Base-by-base conservation (phyloP, 2,329 filamentous ascomycete species). In the Penicillium glabrum region DNA sequence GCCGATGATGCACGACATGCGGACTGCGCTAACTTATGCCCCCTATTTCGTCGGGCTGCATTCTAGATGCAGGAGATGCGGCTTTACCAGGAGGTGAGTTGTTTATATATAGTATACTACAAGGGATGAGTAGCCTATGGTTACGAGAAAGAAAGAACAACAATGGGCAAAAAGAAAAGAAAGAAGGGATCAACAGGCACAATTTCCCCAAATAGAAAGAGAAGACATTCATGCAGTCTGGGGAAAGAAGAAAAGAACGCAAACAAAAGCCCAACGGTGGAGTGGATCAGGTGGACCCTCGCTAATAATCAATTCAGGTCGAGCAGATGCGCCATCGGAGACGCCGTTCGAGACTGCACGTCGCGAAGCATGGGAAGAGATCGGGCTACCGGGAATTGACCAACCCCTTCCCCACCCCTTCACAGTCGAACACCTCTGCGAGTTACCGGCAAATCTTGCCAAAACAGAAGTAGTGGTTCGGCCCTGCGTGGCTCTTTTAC, bases 361-460 rank as follows among this genome's bases (percentile, higher is more conserved):
- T 23, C 86, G 93, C 61, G 93, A 98, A 80, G 93, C 93, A 1
- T 89, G 84, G 72, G 93, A 98, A 73, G 93, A 98, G 73, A 96
- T 98, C 62, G 93, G 93, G 1, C 85, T 98, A 3, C 90, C 93
- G 1, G 70, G 72, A 45, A 81, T 88, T 68, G 82, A 86, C 64
- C 86, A 92, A 69, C 84, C 84, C 58, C 82, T 96, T 29, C 90
- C 91, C 1, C 77, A 80, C 13, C 90, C 90, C 1, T 97, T 96
- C 76, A 82, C 82, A 53, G 88, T 98, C 64, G 93, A 97, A 75
- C 89, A 95, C 69, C 85, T 98, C 44, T 96, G 92, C 77, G 85
- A 89, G 70, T 82, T 98, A 3, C 93, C 93, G 26, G 86, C 86
- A 54, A 89, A 85, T 67, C 82, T 93, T 16, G 89, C 89, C 8